Conservation (phyloP, 495 filamentous ascomycete genomes). For the Neurospora sp. region DNA sequence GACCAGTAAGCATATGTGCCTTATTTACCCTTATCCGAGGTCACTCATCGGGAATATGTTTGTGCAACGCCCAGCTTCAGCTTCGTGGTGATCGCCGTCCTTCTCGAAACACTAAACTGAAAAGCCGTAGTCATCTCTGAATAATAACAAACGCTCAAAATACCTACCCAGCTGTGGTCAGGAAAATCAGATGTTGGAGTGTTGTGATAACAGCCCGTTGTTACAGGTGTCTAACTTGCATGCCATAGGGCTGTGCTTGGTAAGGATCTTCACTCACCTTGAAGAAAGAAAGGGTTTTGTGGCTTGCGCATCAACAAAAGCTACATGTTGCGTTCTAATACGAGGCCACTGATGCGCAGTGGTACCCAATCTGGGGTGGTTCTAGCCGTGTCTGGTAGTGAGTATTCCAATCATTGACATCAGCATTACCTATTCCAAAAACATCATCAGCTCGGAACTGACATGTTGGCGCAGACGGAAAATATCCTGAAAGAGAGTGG, state of each 20-base stretch:
- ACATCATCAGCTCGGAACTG: background rate
- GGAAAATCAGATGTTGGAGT: background rate
- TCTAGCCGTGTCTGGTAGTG: background rate
- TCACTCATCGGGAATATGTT: background rate
- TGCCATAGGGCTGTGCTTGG: slow-evolving; percentile 10
- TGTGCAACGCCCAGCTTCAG: background rate
- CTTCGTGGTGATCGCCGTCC: background rate
- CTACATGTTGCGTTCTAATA: background rate
- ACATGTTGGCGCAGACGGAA: background rate
- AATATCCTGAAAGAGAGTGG: background rate
- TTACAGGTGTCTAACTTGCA: background rate
- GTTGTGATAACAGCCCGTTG: background rate
- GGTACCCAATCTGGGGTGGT: background rate
- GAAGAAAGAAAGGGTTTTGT: background rate
- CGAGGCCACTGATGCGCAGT: background rate
- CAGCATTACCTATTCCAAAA: background rate
- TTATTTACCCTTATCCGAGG: background rate
- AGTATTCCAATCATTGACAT: background rate
- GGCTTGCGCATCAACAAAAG: background rate
- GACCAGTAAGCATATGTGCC: background rate
- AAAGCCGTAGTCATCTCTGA: background rate
- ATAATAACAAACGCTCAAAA: background rate
- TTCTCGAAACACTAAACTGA: background rate
- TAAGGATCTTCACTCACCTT: slow-evolving; percentile 6
- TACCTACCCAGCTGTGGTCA: background rate